Evolutionary conservation across 2,329 filamentous ascomycete species (phyloP).

Genomic region (Albifimbria verrucaria): DNA sequence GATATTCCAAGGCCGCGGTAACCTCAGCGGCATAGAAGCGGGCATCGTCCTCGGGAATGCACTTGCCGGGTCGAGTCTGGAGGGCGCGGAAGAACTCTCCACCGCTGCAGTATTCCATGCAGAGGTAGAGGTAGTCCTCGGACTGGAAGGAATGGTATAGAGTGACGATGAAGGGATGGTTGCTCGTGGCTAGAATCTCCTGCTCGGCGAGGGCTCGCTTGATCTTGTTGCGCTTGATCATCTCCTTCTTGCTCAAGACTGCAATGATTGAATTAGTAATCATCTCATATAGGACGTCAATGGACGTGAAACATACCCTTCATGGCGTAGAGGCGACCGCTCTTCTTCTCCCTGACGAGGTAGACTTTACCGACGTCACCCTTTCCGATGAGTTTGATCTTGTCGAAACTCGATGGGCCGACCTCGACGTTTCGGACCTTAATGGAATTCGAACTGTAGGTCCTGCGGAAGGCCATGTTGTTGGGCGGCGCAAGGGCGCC

Average conservation of each 20-base stretch:
- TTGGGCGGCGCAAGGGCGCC: conserved; percentile 64
- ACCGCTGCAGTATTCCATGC: conserved; percentile 99
- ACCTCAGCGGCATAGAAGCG: conserved; percentile 97
- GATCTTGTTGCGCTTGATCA: conserved; percentile 99
- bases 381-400: conserved; percentile 99
- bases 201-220: conserved; percentile 96
- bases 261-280: conserved; percentile 6
- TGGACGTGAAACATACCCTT: conserved; percentile 64
- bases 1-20: conserved; percentile 90
- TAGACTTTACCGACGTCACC: conserved; percentile 99
- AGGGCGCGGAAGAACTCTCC: conserved; percentile 97
- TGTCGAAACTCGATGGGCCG: conserved; percentile 92
- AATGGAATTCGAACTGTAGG: conserved; percentile 98
- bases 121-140: conserved; percentile 97
- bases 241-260: conserved; percentile 99
- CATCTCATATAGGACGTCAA: neutral
- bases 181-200: conserved; percentile 96
- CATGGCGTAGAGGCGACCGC: conserved; percentile 92
- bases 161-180: conserved; percentile 98
- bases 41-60: conserved; percentile 93
- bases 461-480: conserved; percentile 79
- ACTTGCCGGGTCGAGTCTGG: conserved; percentile 95
- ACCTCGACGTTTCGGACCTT: conserved; percentile 98
- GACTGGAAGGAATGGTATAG: conserved; percentile 99
- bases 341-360: conserved; percentile 96